phyloP scores from a whole-genome alignment of 495 filamentous ascomycete genomes.

The Acidiella bohemica region DNA sequence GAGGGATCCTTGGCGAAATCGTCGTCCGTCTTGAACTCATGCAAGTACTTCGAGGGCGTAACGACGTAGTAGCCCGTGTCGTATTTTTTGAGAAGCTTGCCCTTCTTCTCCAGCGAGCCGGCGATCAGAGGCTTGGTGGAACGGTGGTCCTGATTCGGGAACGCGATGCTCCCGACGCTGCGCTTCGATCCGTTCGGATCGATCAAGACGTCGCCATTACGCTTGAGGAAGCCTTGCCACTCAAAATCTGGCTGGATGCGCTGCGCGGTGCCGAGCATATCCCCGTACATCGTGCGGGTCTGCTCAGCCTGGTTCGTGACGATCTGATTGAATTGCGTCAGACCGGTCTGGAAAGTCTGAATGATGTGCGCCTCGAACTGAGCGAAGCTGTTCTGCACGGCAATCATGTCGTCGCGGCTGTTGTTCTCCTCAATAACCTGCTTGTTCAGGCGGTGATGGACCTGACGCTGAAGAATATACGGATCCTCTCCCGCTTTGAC shows the following conservation, averaged over 20 bases:
- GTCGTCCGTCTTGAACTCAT: constrained; percentile 93
- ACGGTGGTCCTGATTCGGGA: constrained; percentile 76
- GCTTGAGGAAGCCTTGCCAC: constrained; percentile 67
- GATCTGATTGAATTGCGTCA: constrained; percentile 66
- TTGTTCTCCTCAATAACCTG: constrained; percentile 93
- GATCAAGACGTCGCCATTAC: constrained; percentile 59
- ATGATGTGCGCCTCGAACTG: constrained; percentile 80
- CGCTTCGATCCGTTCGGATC: constrained; percentile 63
- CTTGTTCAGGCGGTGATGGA: constrained; percentile 71
- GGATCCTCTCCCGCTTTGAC: constrained; percentile 62
- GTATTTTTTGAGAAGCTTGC: constrained; percentile 53
- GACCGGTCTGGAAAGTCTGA: constrained; percentile 62
- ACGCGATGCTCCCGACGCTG: constrained; percentile 54
- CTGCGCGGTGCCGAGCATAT: constrained; percentile 67
- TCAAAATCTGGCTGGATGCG: constrained; percentile 81
- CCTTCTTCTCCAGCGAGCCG: constrained; percentile 72
- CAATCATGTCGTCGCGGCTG: constrained; percentile 75
- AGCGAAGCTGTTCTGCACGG: constrained; percentile 77
- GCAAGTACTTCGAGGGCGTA: constrained; percentile 70
- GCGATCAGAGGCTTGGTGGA: constrained; percentile 74
- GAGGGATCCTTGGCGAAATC: constrained; percentile 65
- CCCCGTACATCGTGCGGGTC: constrained; percentile 61
- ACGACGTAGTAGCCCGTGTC: constrained; percentile 77
- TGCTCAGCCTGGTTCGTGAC: constrained; percentile 69
- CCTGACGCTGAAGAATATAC: constrained; percentile 70